Conservation (phyloP, 768 basidiomycete species). For the Pulveroboletus ravenelii region DNA sequence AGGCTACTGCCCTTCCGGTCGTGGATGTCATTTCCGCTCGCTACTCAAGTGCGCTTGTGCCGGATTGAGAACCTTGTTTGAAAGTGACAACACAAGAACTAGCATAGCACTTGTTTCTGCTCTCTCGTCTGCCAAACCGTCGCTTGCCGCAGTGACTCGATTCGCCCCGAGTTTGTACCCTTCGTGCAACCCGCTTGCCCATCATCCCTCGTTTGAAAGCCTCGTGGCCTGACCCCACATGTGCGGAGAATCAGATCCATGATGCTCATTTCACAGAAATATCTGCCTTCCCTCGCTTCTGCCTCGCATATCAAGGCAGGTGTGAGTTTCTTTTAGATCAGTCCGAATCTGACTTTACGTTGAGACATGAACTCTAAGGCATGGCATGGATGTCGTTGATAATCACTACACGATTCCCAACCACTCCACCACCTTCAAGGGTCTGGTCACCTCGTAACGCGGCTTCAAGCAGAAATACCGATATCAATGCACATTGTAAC, state of each 20-base stretch:
- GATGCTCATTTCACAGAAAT: conserved; percentile 18
- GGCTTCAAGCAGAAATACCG: not conserved
- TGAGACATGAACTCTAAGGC: not conserved
- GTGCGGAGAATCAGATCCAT: conserved; percentile 27
- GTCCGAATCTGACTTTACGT: conserved; percentile 18
- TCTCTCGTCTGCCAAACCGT: conserved; percentile 8
- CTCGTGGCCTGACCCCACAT: conserved; percentile 26
- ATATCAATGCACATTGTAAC: not conserved
- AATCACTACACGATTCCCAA: conserved; percentile 8
- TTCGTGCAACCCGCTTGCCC: conserved; percentile 10
- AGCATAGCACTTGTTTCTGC: not conserved
- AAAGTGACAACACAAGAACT: conserved; percentile 10
- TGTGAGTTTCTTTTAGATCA: conserved; percentile 8
- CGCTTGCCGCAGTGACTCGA: not conserved
- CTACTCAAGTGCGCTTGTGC: conserved; percentile 3
- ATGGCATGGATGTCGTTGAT: conserved; percentile 18
- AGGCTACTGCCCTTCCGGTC: not conserved
- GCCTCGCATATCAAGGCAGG: conserved; percentile 25
- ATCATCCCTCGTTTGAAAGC: conserved; percentile 8
- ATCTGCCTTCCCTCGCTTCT: conserved; percentile 16
- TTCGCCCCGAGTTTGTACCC: not conserved
- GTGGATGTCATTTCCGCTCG: conserved; percentile 16
- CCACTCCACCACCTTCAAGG: conserved; percentile 2
- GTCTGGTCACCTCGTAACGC: not conserved
- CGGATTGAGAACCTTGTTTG: conserved; percentile 3